Conservation (phyloP, 371 early-diverging fungal genomes). For the Blakeslea trispora region DNA sequence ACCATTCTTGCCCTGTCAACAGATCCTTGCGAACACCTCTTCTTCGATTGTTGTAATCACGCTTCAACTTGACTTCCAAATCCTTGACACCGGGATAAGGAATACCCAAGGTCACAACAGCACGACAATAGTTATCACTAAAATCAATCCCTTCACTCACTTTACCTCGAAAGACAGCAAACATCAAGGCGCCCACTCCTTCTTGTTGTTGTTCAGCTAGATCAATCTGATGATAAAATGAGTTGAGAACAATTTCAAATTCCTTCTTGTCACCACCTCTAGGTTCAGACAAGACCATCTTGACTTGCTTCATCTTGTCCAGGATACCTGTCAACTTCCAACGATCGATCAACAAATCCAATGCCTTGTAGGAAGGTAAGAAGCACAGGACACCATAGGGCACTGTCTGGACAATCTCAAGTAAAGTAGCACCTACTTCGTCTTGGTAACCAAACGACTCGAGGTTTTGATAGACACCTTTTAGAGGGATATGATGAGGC, state of each 20-base stretch:
- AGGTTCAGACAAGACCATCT: slow-evolving; percentile 49
- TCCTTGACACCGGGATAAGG: slow-evolving; percentile 76
- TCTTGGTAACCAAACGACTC: slow-evolving; percentile 64
- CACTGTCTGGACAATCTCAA: slow-evolving; percentile 41
- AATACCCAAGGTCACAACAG: slow-evolving; percentile 91
- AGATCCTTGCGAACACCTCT: slow-evolving; percentile 7
- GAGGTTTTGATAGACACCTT: slow-evolving; percentile 56
- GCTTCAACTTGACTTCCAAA: slow-evolving; percentile 40
- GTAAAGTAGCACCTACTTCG: slow-evolving; percentile 65
- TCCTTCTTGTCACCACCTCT: slow-evolving; percentile 43
- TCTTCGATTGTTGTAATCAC: slow-evolving; percentile 40
- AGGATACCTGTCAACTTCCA: slow-evolving; percentile 53
- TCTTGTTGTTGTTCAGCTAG: no score
- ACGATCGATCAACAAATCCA: slow-evolving; percentile 54
- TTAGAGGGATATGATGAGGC: slow-evolving; percentile 39
- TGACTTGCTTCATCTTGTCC: slow-evolving; percentile 29
- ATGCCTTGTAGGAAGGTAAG: slow-evolving; percentile 58
- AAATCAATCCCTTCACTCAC: slow-evolving; percentile 97
- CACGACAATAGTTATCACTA: slow-evolving; percentile 83
- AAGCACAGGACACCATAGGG: slow-evolving; percentile 71
- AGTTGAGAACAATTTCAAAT: slow-evolving; percentile 56
- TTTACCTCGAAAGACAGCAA: slow-evolving; percentile 86
- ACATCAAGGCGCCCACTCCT: slow-evolving; percentile 68
- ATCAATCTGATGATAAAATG: slow-evolving; percentile 47
- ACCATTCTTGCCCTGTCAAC: slow-evolving; percentile 49